phyloP scores from a whole-genome alignment of 176 grass and related monocot genomes.

The Musa troglodytarum region DNA sequence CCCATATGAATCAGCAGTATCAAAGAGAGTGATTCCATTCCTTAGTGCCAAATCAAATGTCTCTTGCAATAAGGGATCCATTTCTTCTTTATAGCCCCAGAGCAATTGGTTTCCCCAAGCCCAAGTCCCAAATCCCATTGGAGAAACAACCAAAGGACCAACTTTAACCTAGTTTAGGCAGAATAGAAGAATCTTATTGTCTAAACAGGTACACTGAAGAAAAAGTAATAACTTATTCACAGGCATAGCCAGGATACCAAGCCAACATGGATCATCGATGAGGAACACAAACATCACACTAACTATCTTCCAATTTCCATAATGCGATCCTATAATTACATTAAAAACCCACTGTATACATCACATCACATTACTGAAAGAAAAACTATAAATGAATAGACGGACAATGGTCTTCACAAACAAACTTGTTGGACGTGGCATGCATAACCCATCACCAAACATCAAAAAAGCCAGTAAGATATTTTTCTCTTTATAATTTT shows the following conservation, averaged over 20 bases:
- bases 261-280: too few species aligned
- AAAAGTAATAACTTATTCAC: not conserved
- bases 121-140: conserved; percentile 97
- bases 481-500: too few species aligned
- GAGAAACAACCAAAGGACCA: conserved; percentile 55
- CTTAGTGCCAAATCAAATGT: conserved; percentile 64
- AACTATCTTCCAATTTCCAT: not conserved
- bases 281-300: not conserved
- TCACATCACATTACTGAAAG: not conserved
- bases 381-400: not conserved
- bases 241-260: too few species aligned
- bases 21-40: conserved; percentile 85
- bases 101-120: conserved; percentile 89
- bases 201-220: not conserved
- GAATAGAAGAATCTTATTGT: not conserved
- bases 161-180: conserved; percentile 55
- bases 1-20: conserved; percentile 93
- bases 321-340: not conserved
- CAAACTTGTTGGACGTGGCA: not conserved
- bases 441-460: too few species aligned
- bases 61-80: conserved; percentile 67
- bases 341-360: not conserved
- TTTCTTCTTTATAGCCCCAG: conserved; percentile 85
- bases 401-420: not conserved
- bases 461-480: too few species aligned